phyloP scores from a whole-genome alignment of 2,329 filamentous ascomycete genomes.

The Botrytis medusae region DNA sequence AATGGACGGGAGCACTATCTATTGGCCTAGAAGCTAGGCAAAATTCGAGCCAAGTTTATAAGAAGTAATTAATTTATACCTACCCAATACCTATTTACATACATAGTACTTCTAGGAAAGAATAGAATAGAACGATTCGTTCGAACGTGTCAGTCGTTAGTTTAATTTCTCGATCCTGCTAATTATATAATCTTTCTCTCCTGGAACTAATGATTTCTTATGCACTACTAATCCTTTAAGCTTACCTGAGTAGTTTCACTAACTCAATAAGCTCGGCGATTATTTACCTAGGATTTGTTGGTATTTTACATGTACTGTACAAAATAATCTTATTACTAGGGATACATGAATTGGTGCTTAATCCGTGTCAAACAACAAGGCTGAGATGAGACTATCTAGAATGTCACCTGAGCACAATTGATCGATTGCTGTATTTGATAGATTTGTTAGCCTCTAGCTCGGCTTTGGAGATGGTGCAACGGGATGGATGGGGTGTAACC shows the following conservation, averaged over 20 bases:
- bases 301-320: background rate
- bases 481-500: background rate
- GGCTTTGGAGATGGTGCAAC: background rate
- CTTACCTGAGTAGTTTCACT: background rate
- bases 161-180: background rate
- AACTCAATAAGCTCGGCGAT: background rate
- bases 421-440: background rate
- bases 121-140: background rate
- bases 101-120: background rate
- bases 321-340: background rate
- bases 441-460: background rate
- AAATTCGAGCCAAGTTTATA: background rate
- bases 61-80: conserved; percentile 8
- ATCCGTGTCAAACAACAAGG: background rate
- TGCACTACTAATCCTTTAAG: background rate
- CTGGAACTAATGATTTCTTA: background rate
- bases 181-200: background rate
- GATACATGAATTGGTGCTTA: background rate
- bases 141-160: background rate
- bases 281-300: background rate
- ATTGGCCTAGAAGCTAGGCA: background rate
- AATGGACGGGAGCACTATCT: conserved; percentile 19
- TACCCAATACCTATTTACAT: background rate
- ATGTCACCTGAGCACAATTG: background rate
- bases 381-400: background rate